phyloP scores from a whole-genome alignment of 1,284 basidiomycete genomes.

The Marasmius oreades region DNA sequence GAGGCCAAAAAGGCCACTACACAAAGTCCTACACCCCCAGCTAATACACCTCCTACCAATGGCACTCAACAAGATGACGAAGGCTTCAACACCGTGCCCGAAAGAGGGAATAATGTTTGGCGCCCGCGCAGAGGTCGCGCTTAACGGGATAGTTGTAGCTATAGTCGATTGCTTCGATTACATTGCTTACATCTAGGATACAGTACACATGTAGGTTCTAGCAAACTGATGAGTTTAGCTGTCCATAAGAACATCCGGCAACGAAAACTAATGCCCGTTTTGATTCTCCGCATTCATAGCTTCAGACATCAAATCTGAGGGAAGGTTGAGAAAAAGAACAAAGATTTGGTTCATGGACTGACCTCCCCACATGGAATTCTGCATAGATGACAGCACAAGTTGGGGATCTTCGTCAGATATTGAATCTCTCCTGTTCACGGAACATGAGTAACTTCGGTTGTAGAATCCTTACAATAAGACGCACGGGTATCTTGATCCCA shows the following conservation, averaged over 20 bases:
- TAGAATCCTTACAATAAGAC: conserved; percentile 21
- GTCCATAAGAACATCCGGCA: neutral
- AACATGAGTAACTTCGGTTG: conserved; percentile 7
- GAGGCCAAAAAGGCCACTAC: conserved; percentile 41
- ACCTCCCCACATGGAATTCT: conserved; percentile 71
- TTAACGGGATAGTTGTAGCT: no score
- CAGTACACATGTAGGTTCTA: conserved; percentile 3
- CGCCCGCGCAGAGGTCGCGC: conserved; percentile 31
- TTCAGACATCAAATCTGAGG: conserved; percentile 15
- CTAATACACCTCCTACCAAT: conserved; percentile 32
- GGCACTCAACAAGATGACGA: conserved; percentile 56
- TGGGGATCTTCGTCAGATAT: conserved; percentile 50
- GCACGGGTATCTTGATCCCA: conserved; percentile 45
- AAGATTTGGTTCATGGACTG: conserved; percentile 19
- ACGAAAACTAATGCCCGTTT: conserved; percentile 1
- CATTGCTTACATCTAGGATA: conserved; percentile 5
- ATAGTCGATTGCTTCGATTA: no score
- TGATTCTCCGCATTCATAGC: conserved; percentile 14
- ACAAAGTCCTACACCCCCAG: conserved; percentile 18
- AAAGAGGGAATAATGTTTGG: conserved; percentile 43
- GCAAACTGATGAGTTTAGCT: no score
- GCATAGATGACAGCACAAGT: conserved; percentile 54
- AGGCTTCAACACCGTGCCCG: conserved; percentile 64
- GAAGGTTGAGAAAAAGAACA: neutral
- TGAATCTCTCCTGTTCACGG: conserved; percentile 38